Conservation (phyloP, 495 filamentous ascomycete species). For the Penicillium antarcticum region DNA sequence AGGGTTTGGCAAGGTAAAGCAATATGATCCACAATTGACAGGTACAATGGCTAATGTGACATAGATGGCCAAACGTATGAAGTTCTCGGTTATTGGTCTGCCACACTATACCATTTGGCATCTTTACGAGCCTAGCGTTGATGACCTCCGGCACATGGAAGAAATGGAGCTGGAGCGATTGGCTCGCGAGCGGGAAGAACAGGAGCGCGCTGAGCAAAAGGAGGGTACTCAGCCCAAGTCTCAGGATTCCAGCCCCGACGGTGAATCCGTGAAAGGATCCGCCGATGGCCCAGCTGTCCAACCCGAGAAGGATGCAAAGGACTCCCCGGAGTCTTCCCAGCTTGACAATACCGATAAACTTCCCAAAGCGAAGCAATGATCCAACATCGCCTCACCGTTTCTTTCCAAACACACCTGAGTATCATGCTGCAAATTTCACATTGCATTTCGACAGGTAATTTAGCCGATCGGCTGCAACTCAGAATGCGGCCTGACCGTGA, state of each 20-base stretch:
- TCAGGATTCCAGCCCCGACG: neutral
- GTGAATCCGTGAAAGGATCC: conserved; percentile 10
- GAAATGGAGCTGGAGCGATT: conserved; percentile 84
- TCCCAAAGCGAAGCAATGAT: neutral
- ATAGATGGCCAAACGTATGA: conserved; percentile 95
- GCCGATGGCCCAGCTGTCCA: conserved; percentile 13
- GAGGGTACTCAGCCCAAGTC: conserved; percentile 4
- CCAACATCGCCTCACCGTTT: neutral
- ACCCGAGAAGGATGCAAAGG: conserved; percentile 11
- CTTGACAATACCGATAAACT: neutral
- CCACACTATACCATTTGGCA: conserved; percentile 99
- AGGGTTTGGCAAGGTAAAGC: conserved; percentile 90
- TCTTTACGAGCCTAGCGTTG: conserved; percentile 95
- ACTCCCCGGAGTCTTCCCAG: neutral
- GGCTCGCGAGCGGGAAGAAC: conserved; percentile 68
- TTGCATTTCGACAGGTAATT: neutral
- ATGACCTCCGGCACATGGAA: conserved; percentile 97
- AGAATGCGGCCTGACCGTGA: no score
- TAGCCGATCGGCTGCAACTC: no score
- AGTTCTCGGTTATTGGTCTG: conserved; percentile 92
- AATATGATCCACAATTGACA: neutral
- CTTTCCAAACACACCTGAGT: neutral
- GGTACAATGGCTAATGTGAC: conserved; percentile 27
- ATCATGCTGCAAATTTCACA: neutral
- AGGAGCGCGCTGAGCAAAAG: conserved; percentile 56